A percentile compares a stretch with the other conserved stretches of the same genome.
phyloP scores from a whole-genome alignment of 106 monocot genomes.

The Vanilla planifolia region DNA sequence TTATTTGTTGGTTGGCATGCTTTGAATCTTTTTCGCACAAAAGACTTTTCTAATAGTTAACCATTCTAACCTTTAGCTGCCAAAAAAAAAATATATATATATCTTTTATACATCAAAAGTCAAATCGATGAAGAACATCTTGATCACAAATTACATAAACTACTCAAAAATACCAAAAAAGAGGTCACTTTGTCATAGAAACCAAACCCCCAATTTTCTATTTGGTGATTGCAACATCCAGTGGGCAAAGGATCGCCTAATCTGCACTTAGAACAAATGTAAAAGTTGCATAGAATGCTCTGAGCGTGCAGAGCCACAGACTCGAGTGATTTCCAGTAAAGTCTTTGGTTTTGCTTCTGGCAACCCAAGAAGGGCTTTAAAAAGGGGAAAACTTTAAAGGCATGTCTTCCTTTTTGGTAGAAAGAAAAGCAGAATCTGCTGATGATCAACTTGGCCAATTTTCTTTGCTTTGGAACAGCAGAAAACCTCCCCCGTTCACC shows the following conservation, averaged over 20 bases:
- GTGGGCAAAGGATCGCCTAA: not conserved
- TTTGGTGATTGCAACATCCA: not conserved
- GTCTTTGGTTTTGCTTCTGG: not conserved
- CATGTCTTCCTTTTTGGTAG: not conserved
- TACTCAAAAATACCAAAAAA: too few relatives aligned
- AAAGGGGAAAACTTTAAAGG: constrained; percentile 9
- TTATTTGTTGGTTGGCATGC: too few relatives aligned
- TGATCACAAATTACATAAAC: too few relatives aligned
- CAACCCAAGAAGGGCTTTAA: constrained; percentile 5
- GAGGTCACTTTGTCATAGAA: too few relatives aligned
- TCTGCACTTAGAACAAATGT: constrained; percentile 4
- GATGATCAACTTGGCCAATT: not conserved
- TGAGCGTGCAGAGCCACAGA: constrained; percentile 12
- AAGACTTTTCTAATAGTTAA: too few relatives aligned
- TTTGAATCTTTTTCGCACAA: too few relatives aligned
- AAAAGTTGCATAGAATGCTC: constrained; percentile 12
- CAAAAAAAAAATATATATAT: too few relatives aligned
- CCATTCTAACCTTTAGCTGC: too few relatives aligned
- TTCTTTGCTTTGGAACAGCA: constrained; percentile 11
- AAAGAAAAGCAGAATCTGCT: not conserved
- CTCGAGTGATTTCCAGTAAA: constrained; percentile 12
- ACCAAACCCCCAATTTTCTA: too few relatives aligned
- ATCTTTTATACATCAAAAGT: too few relatives aligned
- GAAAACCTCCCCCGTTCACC: constrained; percentile 6
- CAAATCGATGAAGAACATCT: too few relatives aligned